These are phyloP conservation scores for Papiliotrema nemorosa DNA, from an alignment of 1,284 basidiomycete genomes.

Conservation along the genomic window DNA sequence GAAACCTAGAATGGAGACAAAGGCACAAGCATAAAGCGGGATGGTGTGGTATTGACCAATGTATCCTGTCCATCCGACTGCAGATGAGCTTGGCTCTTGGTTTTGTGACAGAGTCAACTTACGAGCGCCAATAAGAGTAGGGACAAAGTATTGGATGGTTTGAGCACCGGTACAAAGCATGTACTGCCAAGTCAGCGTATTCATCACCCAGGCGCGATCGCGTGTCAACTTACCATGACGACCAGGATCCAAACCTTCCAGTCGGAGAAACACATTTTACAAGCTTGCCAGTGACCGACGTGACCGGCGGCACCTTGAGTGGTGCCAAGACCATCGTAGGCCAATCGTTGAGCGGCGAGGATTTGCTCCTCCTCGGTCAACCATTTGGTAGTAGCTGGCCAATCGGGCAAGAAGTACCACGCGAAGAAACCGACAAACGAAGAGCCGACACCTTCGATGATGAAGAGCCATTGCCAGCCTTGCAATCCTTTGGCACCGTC, in stretches of 20 bases:
- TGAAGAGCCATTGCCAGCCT: conserved; percentile 49
- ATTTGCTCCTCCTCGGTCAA: conserved; percentile 48
- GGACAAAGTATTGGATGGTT: conserved; percentile 54
- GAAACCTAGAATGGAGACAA: conserved; percentile 48
- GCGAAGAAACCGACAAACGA: conserved; percentile 33
- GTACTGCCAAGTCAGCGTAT: conserved; percentile 23
- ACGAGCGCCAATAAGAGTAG: conserved; percentile 44
- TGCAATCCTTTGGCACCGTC: conserved; percentile 40
- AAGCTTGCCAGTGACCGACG: conserved; percentile 44
- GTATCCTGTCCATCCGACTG: conserved; percentile 48
- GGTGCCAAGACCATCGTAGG: conserved; percentile 46
- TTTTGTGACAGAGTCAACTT: conserved; percentile 4
- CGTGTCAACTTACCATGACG: conserved; percentile 35
- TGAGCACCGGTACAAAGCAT: conserved; percentile 51
- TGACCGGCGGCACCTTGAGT: conserved; percentile 32
- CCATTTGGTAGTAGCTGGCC: conserved; percentile 50
- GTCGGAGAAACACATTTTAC: conserved; percentile 43
- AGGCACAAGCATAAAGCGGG: conserved; percentile 48
- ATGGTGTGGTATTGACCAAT: conserved; percentile 53
- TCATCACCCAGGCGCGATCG: no score
- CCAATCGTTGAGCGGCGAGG: conserved; percentile 50
- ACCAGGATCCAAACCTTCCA: conserved; percentile 44
- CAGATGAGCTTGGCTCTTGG: neutral
- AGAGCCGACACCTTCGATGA: conserved; percentile 43
- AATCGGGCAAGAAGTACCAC: conserved; percentile 45